Conservation (phyloP, 257 asterid species). For the Gynochthodes officinalis region DNA sequence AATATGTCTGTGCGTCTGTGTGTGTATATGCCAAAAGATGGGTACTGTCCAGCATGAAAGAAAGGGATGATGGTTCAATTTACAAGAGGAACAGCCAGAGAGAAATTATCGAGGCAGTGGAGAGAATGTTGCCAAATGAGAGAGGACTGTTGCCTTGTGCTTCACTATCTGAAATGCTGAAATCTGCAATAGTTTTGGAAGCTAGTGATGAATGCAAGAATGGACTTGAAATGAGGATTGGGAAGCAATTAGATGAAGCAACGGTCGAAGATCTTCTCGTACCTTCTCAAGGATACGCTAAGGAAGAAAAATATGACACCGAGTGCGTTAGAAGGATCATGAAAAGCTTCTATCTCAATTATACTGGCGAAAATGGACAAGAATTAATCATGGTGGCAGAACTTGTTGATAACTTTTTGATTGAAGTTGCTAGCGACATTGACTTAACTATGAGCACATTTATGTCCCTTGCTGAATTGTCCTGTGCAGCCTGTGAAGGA, state of each 20-base stretch:
- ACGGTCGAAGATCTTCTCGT: slow-evolving; percentile 48
- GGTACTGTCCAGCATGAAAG: slow-evolving; percentile 34
- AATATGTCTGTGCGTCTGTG: slow-evolving; percentile 49
- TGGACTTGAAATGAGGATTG: slow-evolving; percentile 59
- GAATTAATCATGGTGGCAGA: slow-evolving; percentile 45
- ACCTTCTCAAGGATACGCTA: slow-evolving; percentile 56
- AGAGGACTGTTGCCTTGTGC: slow-evolving; percentile 37
- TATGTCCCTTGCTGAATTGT: slow-evolving; percentile 37
- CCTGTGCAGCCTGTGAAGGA: slow-evolving; percentile 45
- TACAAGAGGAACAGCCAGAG: slow-evolving; percentile 29
- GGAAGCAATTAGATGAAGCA: slow-evolving; percentile 59
- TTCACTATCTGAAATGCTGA: slow-evolving; percentile 54
- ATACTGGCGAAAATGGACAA: slow-evolving; percentile 19
- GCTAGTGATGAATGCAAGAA: slow-evolving; percentile 47
- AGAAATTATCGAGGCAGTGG: slow-evolving; percentile 61
- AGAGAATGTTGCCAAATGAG: slow-evolving; percentile 40
- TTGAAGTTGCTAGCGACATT: slow-evolving; percentile 57
- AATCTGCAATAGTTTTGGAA: slow-evolving; percentile 40
- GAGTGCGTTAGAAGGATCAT: slow-evolving; percentile 67
- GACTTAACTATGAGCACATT: slow-evolving; percentile 44
- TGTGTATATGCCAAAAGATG: slow-evolving; percentile 50
- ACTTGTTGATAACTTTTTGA: slow-evolving; percentile 57
- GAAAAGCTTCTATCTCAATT: slow-evolving; percentile 53
- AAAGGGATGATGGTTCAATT: slow-evolving; percentile 24
- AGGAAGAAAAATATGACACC: slow-evolving; percentile 50